Evolutionary conservation across 257 asterid species (phyloP).

Genomic region (Lycium ferocissimum): DNA sequence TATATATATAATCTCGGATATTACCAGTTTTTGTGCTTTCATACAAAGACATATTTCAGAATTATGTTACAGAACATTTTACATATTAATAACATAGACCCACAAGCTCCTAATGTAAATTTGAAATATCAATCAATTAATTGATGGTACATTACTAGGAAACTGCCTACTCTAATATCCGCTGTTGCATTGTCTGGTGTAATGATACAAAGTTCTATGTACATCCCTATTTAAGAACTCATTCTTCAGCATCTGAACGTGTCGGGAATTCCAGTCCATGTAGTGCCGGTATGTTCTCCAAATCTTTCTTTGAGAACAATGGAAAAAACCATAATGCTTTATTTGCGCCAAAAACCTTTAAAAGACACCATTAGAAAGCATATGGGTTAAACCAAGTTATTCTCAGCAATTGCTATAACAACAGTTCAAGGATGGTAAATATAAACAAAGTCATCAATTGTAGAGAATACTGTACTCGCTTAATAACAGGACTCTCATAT

Average conservation of each 20-base stretch:
- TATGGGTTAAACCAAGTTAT: neutral
- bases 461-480: neutral
- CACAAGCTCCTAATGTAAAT: neutral
- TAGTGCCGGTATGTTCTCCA: slow-evolving; percentile 74
- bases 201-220: neutral
- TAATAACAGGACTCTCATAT: neutral
- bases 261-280: slow-evolving; percentile 76
- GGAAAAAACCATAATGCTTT: slow-evolving; percentile 74
- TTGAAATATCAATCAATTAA: neutral
- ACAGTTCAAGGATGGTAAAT: neutral
- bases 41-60: neutral
- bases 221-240: slow-evolving; percentile 20
- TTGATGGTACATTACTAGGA: neutral
- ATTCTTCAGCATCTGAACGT: slow-evolving; percentile 50
- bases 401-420: neutral
- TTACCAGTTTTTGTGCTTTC: neutral
- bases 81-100: neutral
- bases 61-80: neutral
- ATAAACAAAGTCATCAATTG: neutral
- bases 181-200: neutral
- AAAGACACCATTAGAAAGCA: neutral
- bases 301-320: slow-evolving; percentile 66
- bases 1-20: neutral
- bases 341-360: slow-evolving; percentile 74
- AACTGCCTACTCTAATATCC: neutral